Conservation (phyloP, 805 yeast genomes). For the Candida silvicultrix region DNA sequence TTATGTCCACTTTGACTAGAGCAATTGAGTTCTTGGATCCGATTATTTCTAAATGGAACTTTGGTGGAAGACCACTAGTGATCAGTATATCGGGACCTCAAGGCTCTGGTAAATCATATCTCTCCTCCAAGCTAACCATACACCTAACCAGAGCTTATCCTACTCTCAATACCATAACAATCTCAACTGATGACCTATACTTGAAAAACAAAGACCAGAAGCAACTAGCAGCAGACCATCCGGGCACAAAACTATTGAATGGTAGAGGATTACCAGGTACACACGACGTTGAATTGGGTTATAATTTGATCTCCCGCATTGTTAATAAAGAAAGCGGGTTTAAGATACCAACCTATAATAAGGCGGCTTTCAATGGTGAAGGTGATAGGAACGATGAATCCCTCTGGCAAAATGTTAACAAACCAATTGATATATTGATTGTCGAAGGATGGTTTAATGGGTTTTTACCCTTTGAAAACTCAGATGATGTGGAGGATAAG, state of each 20-base stretch:
- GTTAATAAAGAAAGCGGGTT: conserved; percentile 23
- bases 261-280: conserved; percentile 95
- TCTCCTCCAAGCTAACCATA: conserved; percentile 35
- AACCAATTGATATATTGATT: conserved; percentile 56
- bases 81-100: conserved; percentile 57
- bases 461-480: conserved; percentile 38
- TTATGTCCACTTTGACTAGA: not conserved
- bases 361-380: conserved; percentile 59
- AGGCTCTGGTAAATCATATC: conserved; percentile 70
- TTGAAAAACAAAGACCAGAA: conserved; percentile 58
- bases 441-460: conserved; percentile 97
- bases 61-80: not conserved
- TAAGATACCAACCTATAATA: conserved; percentile 68
- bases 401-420: conserved; percentile 31
- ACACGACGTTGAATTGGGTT: conserved; percentile 52
- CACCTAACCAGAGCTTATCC: conserved; percentile 31
- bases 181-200: conserved; percentile 87
- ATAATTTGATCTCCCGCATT: conserved; percentile 28
- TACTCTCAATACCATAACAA: conserved; percentile 31
- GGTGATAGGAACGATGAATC: conserved; percentile 61
- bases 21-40: not conserved
- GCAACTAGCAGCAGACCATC: conserved; percentile 30
- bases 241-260: conserved; percentile 48
- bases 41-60: not conserved
- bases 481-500: conserved; percentile 13